These are phyloP conservation scores for Neonectria sp. DNA, from an alignment of 2,329 filamentous ascomycete species.

Conservation along the genomic window DNA sequence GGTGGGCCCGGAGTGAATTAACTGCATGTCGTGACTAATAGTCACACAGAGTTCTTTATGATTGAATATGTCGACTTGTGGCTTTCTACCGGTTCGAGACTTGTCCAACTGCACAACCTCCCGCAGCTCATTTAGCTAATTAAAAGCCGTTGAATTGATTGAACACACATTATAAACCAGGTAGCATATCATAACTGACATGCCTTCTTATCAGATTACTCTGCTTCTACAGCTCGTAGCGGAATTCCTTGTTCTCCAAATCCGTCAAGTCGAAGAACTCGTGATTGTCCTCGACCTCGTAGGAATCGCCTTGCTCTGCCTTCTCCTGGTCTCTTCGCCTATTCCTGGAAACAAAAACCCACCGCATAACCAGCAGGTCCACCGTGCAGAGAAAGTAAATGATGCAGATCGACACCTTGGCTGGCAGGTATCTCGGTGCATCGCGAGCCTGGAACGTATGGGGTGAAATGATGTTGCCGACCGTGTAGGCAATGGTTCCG, in stretches of 20 bases:
- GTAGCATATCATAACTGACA: too few relatives aligned
- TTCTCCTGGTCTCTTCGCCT: constrained; percentile 32
- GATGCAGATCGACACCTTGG: constrained; percentile 40
- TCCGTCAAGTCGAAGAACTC: constrained; percentile 41
- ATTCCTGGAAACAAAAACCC: constrained; percentile 35
- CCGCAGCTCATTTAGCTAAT: too few relatives aligned
- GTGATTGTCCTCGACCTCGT: constrained; percentile 34
- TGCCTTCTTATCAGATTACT: background rate
- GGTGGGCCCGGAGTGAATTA: background rate
- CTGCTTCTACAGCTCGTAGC: constrained; percentile 25
- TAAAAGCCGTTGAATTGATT: too few relatives aligned
- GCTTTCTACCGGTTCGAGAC: too few relatives aligned
- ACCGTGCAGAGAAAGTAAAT: constrained; percentile 41
- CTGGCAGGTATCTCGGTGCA: constrained; percentile 36
- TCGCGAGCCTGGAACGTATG: constrained; percentile 41
- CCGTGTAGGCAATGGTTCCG: constrained; percentile 39
- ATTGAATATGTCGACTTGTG: too few relatives aligned
- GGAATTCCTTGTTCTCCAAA: constrained; percentile 37
- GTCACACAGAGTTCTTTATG: too few relatives aligned
- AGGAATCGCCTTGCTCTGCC: constrained; percentile 7
- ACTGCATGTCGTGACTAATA: background rate
- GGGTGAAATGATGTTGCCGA: constrained; percentile 42
- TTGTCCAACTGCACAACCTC: too few relatives aligned
- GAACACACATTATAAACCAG: too few relatives aligned
- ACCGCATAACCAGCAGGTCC: constrained; percentile 38